Conservation (phyloP, 139 green algal species). For the Medakamo hakoo region DNA sequence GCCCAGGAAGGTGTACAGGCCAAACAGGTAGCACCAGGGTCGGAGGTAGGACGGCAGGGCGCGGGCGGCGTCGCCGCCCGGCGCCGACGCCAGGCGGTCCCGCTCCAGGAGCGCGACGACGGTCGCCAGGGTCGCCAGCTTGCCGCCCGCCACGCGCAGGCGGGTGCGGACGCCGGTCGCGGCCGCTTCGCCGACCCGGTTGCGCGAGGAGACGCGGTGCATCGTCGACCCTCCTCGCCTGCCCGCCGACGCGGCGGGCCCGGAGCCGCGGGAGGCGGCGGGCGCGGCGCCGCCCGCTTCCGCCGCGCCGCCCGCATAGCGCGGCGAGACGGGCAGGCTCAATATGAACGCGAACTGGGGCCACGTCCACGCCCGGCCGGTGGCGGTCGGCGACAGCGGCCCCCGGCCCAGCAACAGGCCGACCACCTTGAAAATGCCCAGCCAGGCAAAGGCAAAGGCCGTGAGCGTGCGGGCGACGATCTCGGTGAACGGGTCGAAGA, state of each 20-base stretch:
- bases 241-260: background rate
- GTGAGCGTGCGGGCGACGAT: conserved; percentile 5
- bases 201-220: no score
- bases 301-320: background rate
- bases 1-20: conserved; percentile 20
- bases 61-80: no score
- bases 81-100: no score
- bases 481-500: conserved; percentile 8
- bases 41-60: background rate
- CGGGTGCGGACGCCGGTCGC: no score
- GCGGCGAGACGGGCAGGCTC: conserved; percentile 13
- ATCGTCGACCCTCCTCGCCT: background rate
- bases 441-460: conserved; percentile 13
- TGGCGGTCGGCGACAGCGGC: conserved; percentile 3
- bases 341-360: conserved; percentile 9
- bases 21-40: conserved; percentile 5
- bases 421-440: conserved; percentile 18
- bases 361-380: background rate
- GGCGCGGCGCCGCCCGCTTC: background rate
- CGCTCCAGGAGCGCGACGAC: no score
- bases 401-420: conserved; percentile 12
- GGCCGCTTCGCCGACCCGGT: background rate
- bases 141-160: background rate
- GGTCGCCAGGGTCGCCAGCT: background rate
- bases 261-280: background rate